Percentiles rank a stretch among this genome's conserved stretches.
These are phyloP conservation scores for Malus fusca DNA, from an alignment of 306 rosid species.

Conservation along the genomic window DNA sequence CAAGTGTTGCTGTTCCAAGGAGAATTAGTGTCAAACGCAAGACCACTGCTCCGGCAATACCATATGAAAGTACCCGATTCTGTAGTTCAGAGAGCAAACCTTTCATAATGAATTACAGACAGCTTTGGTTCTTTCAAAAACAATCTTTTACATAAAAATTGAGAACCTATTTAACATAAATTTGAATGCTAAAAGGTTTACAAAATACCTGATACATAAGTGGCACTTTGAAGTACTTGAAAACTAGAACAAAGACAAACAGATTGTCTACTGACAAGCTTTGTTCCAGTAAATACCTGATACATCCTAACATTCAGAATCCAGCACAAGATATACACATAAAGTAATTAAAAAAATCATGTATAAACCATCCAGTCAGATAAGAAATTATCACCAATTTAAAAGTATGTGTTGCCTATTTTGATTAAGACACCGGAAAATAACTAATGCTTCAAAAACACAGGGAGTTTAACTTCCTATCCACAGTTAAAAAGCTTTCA, in stretches of 20 bases:
- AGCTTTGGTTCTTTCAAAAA: neutral
- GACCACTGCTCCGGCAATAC: slow-evolving; percentile 83
- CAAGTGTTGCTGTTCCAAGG: slow-evolving; percentile 77
- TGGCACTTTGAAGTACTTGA: slow-evolving; percentile 93
- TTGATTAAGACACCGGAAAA: neutral
- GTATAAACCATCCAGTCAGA: neutral
- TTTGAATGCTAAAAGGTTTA: slow-evolving; percentile 10
- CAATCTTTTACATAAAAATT: slow-evolving; percentile 1
- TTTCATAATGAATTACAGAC: slow-evolving; percentile 5
- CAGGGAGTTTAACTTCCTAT: neutral
- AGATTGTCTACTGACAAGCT: slow-evolving; percentile 94
- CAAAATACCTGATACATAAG: slow-evolving; percentile 61
- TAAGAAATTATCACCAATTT: neutral
- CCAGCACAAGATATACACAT: neutral
- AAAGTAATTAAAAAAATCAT: neutral
- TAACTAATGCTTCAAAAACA: neutral
- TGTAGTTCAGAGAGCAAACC: slow-evolving; percentile 25
- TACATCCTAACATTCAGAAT: neutral
- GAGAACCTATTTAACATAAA: slow-evolving; percentile 10
- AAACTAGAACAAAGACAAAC: slow-evolving; percentile 82
- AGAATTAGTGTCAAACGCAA: slow-evolving; percentile 70
- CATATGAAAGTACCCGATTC: slow-evolving; percentile 90
- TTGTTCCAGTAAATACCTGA: slow-evolving; percentile 88
- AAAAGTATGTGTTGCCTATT: neutral
- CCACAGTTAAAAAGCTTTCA: neutral